Conservation (phyloP, 257 asterid species). For the Solanum corneliomulleri region DNA sequence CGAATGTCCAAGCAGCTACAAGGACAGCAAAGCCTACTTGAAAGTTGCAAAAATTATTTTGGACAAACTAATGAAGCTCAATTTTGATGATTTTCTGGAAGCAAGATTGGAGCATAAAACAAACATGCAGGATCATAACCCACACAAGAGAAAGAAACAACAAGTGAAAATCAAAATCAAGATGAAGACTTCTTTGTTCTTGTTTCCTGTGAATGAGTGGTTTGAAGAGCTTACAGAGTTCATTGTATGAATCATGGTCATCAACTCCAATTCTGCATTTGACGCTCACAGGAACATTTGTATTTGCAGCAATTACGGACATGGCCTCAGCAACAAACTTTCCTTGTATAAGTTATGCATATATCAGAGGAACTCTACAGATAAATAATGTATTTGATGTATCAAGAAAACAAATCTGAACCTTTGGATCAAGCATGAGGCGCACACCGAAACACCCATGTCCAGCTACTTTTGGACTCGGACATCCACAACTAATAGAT, state of each 20-base stretch:
- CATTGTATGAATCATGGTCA: conserved; percentile 76
- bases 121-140: neutral
- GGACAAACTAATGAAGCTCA: neutral
- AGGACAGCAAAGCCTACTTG: neutral
- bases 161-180: neutral
- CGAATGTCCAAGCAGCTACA: neutral
- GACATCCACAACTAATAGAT: conserved; percentile 81
- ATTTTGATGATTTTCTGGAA: neutral
- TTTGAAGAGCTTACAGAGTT: conserved; percentile 63
- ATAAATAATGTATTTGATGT: neutral
- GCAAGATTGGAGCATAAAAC: neutral
- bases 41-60: neutral
- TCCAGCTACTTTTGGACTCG: conserved; percentile 97
- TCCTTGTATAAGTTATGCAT: conserved; percentile 37
- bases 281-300: conserved; percentile 86
- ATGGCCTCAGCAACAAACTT: conserved; percentile 97
- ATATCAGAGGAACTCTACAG: conserved; percentile 27
- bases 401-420: conserved; percentile 16
- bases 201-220: neutral
- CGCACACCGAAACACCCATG: conserved; percentile 97
- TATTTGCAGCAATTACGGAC: conserved; percentile 82
- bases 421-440: conserved; percentile 97
- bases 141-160: neutral
- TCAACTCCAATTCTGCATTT: conserved; percentile 97
- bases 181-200: neutral